Percentiles rank a stretch among this genome's conserved stretches.
Evolutionary conservation across 2,329 filamentous ascomycete genomes (phyloP).

Genomic region (Nigrograna mackinnonii): DNA sequence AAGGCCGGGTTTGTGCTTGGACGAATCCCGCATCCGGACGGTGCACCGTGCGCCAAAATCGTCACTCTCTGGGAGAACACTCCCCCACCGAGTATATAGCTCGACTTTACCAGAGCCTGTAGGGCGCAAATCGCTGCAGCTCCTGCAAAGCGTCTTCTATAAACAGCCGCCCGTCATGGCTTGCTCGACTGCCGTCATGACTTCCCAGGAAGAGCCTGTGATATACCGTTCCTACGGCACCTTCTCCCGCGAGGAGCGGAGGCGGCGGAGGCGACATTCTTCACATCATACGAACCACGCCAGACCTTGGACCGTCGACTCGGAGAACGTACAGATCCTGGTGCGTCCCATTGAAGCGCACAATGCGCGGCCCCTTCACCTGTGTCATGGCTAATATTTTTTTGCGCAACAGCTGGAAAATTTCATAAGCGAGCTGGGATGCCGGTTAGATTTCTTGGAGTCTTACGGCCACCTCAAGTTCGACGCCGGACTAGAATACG

Average conservation of each 20-base stretch:
- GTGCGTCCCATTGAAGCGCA: constrained; percentile 22
- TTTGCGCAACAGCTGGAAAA: constrained; percentile 64
- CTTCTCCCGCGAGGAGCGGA: constrained; percentile 32
- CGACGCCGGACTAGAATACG: constrained; percentile 81
- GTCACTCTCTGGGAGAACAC: constrained; percentile 3
- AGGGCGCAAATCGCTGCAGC: constrained; percentile 1
- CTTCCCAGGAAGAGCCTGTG: constrained; percentile 48
- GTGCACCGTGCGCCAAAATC: constrained; percentile 1
- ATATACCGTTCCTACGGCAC: constrained; percentile 40
- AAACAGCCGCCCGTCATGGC: constrained; percentile 13
- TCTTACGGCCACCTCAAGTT: constrained; percentile 81
- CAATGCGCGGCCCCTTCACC: constrained; percentile 3
- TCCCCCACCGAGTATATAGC: constrained; percentile 1
- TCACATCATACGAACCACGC: constrained; percentile 48
- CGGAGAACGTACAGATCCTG: constrained; percentile 52
- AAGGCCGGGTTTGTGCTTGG: constrained; percentile 13
- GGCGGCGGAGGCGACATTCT: constrained; percentile 50
- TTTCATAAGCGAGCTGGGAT: constrained; percentile 84
- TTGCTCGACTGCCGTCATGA: constrained; percentile 37
- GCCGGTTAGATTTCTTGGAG: constrained; percentile 85
- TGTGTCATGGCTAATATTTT: background rate
- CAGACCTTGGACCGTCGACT: constrained; percentile 48
- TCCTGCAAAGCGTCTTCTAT: constrained; percentile 6
- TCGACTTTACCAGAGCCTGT: background rate
- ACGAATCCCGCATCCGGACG: constrained; percentile 6